These are phyloP conservation scores for Aspergillus sclerotialis DNA, from an alignment of 2,329 filamentous ascomycete species.

Conservation along the genomic window DNA sequence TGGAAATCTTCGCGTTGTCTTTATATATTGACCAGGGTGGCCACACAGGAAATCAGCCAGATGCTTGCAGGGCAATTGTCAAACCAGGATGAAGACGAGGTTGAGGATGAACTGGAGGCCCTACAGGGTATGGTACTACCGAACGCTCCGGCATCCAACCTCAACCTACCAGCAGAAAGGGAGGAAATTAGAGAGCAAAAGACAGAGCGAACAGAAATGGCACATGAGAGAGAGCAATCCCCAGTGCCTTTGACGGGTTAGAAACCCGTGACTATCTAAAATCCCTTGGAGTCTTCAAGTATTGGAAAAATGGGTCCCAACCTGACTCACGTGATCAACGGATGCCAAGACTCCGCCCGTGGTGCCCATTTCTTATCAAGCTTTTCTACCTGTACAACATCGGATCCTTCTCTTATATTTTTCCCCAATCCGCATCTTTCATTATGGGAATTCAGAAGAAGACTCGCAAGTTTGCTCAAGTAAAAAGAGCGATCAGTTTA, in stretches of 20 bases:
- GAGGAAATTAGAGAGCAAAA: constrained; percentile 24
- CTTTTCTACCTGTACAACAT: constrained; percentile 15
- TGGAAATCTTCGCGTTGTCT: background rate
- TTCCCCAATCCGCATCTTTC: constrained; percentile 2
- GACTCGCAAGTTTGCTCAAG: constrained; percentile 81
- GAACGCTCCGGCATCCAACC: constrained; percentile 28
- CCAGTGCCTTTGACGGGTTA: background rate
- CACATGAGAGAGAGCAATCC: background rate
- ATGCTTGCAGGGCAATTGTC: constrained; percentile 84
- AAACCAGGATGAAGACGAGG: constrained; percentile 93
- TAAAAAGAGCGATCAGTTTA: constrained; percentile 77
- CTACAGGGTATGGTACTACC: constrained; percentile 53
- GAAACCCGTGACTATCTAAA: constrained; percentile 6
- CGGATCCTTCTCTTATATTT: background rate
- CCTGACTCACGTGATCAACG: no score
- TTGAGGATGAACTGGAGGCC: constrained; percentile 86
- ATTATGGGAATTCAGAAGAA: constrained; percentile 85
- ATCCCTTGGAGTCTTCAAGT: no score
- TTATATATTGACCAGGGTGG: constrained; percentile 3
- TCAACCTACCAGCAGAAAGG: constrained; percentile 12
- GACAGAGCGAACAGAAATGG: constrained; percentile 15
- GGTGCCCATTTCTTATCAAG: constrained; percentile 11
- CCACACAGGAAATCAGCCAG: constrained; percentile 73
- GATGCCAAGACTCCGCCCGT: no score
- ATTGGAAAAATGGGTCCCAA: no score